Evolutionary conservation across 2,329 filamentous ascomycete species (phyloP), one percentile per base, ranked within the genome.

Genomic region (Didymella sp.): DNA sequence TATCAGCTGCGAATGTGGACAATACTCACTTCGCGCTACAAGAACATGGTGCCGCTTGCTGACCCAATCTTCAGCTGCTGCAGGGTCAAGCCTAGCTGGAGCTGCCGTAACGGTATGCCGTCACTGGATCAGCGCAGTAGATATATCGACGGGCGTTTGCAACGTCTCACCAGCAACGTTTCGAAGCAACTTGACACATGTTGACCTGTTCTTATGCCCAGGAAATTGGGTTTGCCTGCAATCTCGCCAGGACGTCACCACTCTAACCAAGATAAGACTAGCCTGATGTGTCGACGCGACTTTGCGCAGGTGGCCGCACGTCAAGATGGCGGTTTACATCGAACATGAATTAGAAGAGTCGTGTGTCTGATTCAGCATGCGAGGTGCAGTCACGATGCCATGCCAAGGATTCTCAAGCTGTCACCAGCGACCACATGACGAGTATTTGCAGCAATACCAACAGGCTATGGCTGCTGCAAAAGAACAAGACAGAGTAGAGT

Each of bases 41-140:
- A 38, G 49, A 38, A 28, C 30, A 30, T 28, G 46, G 24, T 25
- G 49, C 37, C 21, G 19, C 35, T 44, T 40, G 48, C 47, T 51
- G 54, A 56, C 54, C 38, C 25, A 40, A 37, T 27, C 15, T 25
- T 56, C 54, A 56, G 54, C 54, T 51, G 42, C 42, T 15, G 37
- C 30, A 51, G 31, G 43, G 43, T 33, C 31, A 30, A 47, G 19
- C 54, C 38, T 43, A 42, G 44, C 13, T 12, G 30, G 19, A 30
- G 21, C n/a, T 35, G n/a, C 46, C 21, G 27, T 40, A 22, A 17
- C 43, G 22, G 27, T 13, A 19, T 51, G 24, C 28, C 43, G 28
- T 38, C 43, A 47, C 48, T 24, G 9, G 40, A 13, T 31, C 38
- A 24, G 12, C 15, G 38, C 38, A 15, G 12, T 21, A 24, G 12